Evolutionary conservation across 805 yeast genomes (phyloP).

Genomic region (Yamadazyma sp.): DNA sequence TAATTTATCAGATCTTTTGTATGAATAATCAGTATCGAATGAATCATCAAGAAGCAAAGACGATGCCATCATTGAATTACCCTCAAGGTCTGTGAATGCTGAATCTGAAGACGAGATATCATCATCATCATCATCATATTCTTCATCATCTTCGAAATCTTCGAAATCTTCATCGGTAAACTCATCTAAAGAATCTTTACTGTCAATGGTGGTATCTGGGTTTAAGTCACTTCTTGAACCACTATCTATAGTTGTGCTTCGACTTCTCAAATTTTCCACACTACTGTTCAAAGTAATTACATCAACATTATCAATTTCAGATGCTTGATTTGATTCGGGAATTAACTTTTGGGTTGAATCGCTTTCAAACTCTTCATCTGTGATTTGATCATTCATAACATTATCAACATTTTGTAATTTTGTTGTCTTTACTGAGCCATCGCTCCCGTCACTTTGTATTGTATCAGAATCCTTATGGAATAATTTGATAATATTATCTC

Average conservation of each 20-base stretch:
- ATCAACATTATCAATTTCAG: neutral
- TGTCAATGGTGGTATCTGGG: conserved; percentile 11
- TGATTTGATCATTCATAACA: neutral
- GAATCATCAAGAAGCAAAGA: conserved; percentile 25
- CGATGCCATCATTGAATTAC: conserved; percentile 31
- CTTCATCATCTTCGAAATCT: conserved; percentile 24
- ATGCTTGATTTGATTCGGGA: neutral
- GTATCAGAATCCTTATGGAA: conserved; percentile 10
- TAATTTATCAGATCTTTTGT: conserved; percentile 7
- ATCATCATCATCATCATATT: conserved; percentile 24
- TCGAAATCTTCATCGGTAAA: conserved; percentile 16
- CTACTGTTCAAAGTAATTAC: neutral
- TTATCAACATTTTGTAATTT: conserved; percentile 6
- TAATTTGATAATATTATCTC: conserved; percentile 8
- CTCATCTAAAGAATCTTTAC: conserved; percentile 5
- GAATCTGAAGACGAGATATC: conserved; percentile 35
- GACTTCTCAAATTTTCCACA: neutral
- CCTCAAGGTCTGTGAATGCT: conserved; percentile 43
- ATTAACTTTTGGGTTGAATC: conserved; percentile 8
- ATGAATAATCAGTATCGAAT: conserved; percentile 11
- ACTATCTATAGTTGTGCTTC: neutral
- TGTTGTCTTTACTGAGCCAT: conserved; percentile 11
- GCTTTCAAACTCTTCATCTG: conserved; percentile 3
- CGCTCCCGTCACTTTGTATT: conserved; percentile 12
- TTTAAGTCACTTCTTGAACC: conserved; percentile 2